Evolutionary conservation across 176 grass and related monocot genomes (phyloP), one percentile per base, ranked within the genome.

Genomic region (Cenchrus purpureus): DNA sequence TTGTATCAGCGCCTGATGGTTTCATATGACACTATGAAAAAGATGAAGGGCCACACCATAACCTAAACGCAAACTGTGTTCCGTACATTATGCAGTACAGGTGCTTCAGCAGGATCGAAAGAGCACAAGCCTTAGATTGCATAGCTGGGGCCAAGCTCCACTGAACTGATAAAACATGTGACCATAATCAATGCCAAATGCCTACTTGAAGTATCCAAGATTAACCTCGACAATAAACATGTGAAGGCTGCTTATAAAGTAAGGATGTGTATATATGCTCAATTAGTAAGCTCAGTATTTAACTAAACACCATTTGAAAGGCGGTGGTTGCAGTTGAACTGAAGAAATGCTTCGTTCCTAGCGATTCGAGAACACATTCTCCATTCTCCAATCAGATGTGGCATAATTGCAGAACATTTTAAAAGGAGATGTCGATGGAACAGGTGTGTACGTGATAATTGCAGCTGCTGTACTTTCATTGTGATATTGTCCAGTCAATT

Each of bases 401-500:
- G 79, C 14, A 76, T 22, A 43, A 63, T 4, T 51, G 15, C 50
- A 80, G 61, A 43, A 51, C 68, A 81, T 76, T 81, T 40, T 7
- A 62, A 85, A 89, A 80, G 87, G 10, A 68, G 60, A 71, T 28
- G 12, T 62, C 1, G 16, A 76, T 20, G 3, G 71, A 81, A 81
- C 72, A 62, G 76, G 63, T 19, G 10, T 66, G 59, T 74, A 32
- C 20, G 7, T 67, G 55, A 84, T 64, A 85, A 80, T 79, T 17
- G 9, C 25, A 64, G 62, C 16, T 14, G 60, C 15, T 32, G 55
- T 88, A 54, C 60, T 79, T 88, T 40, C 20, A 76, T 54, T 72
- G 11, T 55, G 50, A 74, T 70, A 75, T 87, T 84, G 61, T 75
- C 69, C 43, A 68, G 85, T 88, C 89, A 84, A 64, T 79, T 87